A percentile compares a stretch with the other conserved stretches of the same genome.
Evolutionary conservation across 202 grass and related monocot genomes (phyloP).

Genomic region (Eragrostis tef): DNA sequence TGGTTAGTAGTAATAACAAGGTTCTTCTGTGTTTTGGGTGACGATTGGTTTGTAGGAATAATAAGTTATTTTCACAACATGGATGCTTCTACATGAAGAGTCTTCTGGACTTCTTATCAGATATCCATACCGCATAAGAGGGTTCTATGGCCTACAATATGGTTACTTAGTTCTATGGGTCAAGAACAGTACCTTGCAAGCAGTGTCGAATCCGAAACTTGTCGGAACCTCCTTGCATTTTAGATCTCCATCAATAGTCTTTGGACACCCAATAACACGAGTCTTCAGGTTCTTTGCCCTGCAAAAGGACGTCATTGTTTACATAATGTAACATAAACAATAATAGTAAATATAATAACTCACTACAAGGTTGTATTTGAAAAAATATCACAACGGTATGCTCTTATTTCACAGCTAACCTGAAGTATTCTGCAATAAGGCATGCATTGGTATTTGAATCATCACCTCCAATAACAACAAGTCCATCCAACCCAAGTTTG

Average conservation of each 20-base stretch:
- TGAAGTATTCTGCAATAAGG: slow-evolving; percentile 84
- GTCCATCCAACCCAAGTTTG: slow-evolving; percentile 80
- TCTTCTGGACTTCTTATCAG: too few relatives aligned
- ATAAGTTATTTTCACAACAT: neutral
- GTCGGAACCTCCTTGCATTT: slow-evolving; percentile 91
- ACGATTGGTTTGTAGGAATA: too few relatives aligned
- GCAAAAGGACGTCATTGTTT: neutral
- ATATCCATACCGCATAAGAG: too few relatives aligned
- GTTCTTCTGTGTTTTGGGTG: too few relatives aligned
- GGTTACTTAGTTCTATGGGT: neutral
- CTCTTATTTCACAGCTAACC: slow-evolving; percentile 45
- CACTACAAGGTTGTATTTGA: neutral
- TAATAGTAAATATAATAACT: neutral
- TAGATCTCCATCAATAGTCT: slow-evolving; percentile 92
- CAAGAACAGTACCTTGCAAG: slow-evolving; percentile 70
- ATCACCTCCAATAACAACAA: slow-evolving; percentile 90
- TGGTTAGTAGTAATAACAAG: too few relatives aligned
- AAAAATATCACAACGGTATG: neutral
- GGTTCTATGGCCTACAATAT: too few relatives aligned
- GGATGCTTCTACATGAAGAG: too few relatives aligned
- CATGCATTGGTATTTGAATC: slow-evolving; percentile 96
- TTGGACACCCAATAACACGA: slow-evolving; percentile 82
- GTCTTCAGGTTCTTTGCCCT: slow-evolving; percentile 80
- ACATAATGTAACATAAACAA: neutral
- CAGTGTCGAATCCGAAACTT: slow-evolving; percentile 97